Base-by-base conservation (phyloP, 2,329 filamentous ascomycete genomes). In the Paracamarosporium sp. region DNA sequence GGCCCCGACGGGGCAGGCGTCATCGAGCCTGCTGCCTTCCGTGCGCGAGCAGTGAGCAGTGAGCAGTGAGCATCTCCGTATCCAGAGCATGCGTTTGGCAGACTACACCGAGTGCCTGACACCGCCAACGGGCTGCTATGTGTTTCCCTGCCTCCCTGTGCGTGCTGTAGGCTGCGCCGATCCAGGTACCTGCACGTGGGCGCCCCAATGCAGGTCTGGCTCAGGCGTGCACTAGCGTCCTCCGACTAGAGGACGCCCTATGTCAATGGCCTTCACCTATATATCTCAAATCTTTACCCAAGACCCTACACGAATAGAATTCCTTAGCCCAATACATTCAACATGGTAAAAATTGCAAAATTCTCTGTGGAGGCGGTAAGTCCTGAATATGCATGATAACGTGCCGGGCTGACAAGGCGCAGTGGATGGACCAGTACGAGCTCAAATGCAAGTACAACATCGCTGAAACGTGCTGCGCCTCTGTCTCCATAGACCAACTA, bases 401-500 rank as follows among this genome's bases (percentile, higher is more conserved):
- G 12, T 61, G 60, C 15, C 12, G n/a, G 15, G 8, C 28, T 50
- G 17, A 43, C 20, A 4, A 17, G n/a, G 36, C 7, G 3, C 44
- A 86, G 83, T 86, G 83, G 83, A 85, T 86, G 82, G 82, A 86
- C 69, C 75, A 79, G 53, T 78, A 85, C 65, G 82, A 85, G 63
- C 79, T 76, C 1, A 77, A 76, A 27, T 80, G 80, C 59, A 84
- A 83, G 57, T 84, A 84, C 73, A 93, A 96, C 74, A 85, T 94
- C 47, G 89, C 90, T 56, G 91, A 94, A 76, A 94, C 91, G 0
- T 94, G 91, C 70, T 89, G 86, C 55, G 86, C 89, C 2, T 92
- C 90, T 3, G 81, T 94, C 22, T 93, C 90, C 0, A 79, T 94
- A 57, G 82, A 89, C 24, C 85, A 93, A 46, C 81, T 94, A 3